A percentile compares a stretch with the other conserved stretches of the same genome.
Conservation (phyloP, 345 rosid species). For the Brassica juncea region DNA sequence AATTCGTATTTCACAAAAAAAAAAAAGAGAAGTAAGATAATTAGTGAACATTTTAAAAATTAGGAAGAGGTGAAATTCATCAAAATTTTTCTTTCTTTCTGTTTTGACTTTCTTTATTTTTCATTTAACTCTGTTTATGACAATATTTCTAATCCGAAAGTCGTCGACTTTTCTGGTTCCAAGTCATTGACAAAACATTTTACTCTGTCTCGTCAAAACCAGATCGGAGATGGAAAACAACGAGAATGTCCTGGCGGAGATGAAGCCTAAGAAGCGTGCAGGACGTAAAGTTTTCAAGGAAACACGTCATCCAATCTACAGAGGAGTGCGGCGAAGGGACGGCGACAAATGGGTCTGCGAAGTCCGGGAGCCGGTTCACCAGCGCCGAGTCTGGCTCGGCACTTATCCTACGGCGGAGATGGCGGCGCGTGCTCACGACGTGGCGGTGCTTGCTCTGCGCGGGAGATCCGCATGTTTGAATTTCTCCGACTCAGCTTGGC, state of each 20-base stretch:
- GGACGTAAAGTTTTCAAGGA: slow-evolving; percentile 57
- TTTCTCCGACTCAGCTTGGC: slow-evolving; percentile 65
- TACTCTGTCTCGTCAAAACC: slow-evolving; percentile 1
- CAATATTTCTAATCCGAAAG: not conserved
- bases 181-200: not conserved
- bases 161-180: not conserved
- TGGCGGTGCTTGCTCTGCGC: slow-evolving; percentile 61
- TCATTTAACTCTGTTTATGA: not conserved
- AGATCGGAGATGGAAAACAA: slow-evolving; percentile 36
- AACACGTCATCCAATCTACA: slow-evolving; percentile 68
- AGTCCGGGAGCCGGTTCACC: slow-evolving; percentile 57
- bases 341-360: slow-evolving; percentile 72
- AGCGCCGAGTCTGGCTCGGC: slow-evolving; percentile 68
- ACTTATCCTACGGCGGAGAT: slow-evolving; percentile 68
- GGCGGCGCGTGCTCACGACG: slow-evolving; percentile 83
- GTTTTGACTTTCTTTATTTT: no score
- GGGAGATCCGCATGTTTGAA: slow-evolving; percentile 67
- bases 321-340: slow-evolving; percentile 58
- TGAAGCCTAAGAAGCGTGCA: slow-evolving; percentile 61
- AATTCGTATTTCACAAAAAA: not conserved
- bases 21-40: no score
- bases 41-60: no score
- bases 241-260: slow-evolving; percentile 38
- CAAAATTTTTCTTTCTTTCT: not conserved
- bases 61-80: not conserved